Percentiles rank a stretch among this genome's conserved stretches.
Conservation (phyloP, 495 filamentous ascomycete species). For the Neurospora sp. region DNA sequence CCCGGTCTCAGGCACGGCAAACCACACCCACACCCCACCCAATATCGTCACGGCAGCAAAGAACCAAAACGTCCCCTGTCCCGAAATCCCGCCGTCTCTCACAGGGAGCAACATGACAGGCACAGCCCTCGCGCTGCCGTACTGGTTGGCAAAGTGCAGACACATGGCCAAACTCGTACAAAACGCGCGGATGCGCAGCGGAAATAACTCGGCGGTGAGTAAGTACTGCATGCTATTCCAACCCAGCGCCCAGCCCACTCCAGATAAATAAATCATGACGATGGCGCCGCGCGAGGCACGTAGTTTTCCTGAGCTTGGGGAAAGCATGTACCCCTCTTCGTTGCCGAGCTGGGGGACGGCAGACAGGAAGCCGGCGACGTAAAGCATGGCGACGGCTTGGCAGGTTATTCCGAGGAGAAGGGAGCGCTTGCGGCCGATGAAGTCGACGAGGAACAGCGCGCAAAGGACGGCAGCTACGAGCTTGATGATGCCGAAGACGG, state of each 20-base stretch:
- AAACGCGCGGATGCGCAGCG: constrained; percentile 45
- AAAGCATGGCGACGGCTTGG: constrained; percentile 56
- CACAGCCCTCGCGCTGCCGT: constrained; percentile 52
- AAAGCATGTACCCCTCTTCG: constrained; percentile 16
- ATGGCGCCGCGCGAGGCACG: constrained; percentile 44
- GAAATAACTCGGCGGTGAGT: constrained; percentile 66
- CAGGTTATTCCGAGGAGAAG: constrained; percentile 53
- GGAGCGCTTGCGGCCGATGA: constrained; percentile 62
- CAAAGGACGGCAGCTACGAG: constrained; percentile 52
- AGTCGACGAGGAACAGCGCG: constrained; percentile 63
- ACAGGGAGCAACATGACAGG: constrained; percentile 45
- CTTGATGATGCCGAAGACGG: constrained; percentile 63
- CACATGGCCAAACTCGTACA: constrained; percentile 42
- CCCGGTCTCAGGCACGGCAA: constrained; percentile 58
- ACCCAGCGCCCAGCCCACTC: constrained; percentile 60
- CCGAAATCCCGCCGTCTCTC: constrained; percentile 37
- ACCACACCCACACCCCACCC: constrained; percentile 47
- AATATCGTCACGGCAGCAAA: constrained; percentile 54
- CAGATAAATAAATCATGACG: constrained; percentile 57
- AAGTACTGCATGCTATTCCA: constrained; percentile 74
- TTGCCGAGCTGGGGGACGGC: constrained; percentile 39
- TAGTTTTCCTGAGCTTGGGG: constrained; percentile 15
- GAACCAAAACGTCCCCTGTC: constrained; percentile 53
- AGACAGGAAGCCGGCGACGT: constrained; percentile 57
- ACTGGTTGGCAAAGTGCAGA: constrained; percentile 65